Percentiles rank a stretch among this genome's conserved stretches.
Conservation (phyloP, 208 protist species). For the Trypanosomatidae sp. region DNA sequence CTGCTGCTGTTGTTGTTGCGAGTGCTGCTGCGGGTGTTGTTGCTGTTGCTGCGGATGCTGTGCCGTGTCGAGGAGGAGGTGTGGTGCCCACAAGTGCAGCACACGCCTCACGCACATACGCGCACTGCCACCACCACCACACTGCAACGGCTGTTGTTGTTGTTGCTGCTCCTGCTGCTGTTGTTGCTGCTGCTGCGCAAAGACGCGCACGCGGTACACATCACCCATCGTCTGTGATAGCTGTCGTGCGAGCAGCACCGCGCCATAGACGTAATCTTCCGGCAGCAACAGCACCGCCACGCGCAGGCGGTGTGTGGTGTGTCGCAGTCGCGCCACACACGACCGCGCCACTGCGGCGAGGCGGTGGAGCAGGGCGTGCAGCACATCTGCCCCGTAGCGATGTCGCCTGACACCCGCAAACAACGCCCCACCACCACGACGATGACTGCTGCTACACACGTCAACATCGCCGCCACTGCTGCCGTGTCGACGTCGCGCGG, state of each 20-base stretch:
- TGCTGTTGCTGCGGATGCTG: too few relatives aligned
- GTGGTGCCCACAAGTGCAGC: too few relatives aligned
- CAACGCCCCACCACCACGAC: neutral
- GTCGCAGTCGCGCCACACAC: conserved; percentile 18
- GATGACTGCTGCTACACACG: neutral
- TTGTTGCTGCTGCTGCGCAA: conserved; percentile 4
- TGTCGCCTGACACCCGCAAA: conserved; percentile 6
- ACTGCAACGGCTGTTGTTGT: too few relatives aligned
- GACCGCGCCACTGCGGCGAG: conserved; percentile 23
- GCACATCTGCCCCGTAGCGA: conserved; percentile 15
- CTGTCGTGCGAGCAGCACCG: conserved; percentile 22
- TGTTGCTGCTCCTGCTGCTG: too few relatives aligned
- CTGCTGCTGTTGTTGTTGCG: too few relatives aligned
- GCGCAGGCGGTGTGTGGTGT: conserved; percentile 4
- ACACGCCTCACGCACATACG: too few relatives aligned
- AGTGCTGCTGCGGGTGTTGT: too few relatives aligned
- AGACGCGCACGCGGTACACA: conserved; percentile 40
- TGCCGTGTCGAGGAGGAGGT: too few relatives aligned
- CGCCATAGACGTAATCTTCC: conserved; percentile 47
- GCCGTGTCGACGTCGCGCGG: too few relatives aligned
- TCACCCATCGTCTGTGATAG: conserved; percentile 21
- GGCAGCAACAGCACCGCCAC: conserved; percentile 60
- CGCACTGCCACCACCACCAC: too few relatives aligned
- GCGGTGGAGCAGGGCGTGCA: conserved; percentile 44
- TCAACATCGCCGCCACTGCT: neutral